These are phyloP conservation scores for Citrus medica DNA, from an alignment of 345 rosid genomes.

Conservation along the genomic window DNA sequence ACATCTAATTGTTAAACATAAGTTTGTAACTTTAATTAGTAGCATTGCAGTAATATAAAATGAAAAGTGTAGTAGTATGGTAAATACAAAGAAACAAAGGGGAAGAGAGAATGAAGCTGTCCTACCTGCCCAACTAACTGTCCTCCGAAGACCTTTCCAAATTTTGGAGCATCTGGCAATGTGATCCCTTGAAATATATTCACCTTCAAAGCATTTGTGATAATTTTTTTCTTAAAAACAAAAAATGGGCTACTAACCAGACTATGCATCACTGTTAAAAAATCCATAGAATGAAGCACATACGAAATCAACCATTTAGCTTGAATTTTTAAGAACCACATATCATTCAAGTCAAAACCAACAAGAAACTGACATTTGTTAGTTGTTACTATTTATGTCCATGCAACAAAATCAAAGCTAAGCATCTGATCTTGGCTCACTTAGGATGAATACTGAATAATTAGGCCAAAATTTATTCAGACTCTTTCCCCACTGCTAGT, in stretches of 20 bases:
- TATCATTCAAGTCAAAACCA: not conserved
- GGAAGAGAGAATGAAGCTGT: not conserved
- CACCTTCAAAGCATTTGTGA: constrained; percentile 41
- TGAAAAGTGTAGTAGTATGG: not conserved
- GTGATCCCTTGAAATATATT: constrained; percentile 86
- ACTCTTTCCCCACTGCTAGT: no score
- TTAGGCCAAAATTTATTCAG: not conserved
- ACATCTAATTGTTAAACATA: not conserved
- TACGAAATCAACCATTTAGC: constrained; percentile 1
- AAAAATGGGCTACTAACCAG: not conserved
- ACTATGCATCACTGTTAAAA: not conserved
- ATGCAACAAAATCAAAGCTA: not conserved
- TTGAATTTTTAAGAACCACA: not conserved
- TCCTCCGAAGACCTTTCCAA: constrained; percentile 95
- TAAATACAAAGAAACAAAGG: not conserved
- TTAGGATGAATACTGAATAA: not conserved
- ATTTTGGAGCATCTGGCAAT: constrained; percentile 80
- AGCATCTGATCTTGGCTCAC: not conserved
- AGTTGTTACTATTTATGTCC: not conserved
- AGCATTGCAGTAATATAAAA: not conserved
- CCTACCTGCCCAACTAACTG: constrained; percentile 90
- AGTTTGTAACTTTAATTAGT: not conserved
- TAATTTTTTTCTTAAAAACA: not conserved
- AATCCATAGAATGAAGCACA: not conserved
- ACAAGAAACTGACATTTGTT: not conserved